A percentile compares a stretch with the other conserved stretches of the same genome.
Evolutionary conservation across 768 basidiomycete species (phyloP).

Genomic region (Pholiota conissans): DNA sequence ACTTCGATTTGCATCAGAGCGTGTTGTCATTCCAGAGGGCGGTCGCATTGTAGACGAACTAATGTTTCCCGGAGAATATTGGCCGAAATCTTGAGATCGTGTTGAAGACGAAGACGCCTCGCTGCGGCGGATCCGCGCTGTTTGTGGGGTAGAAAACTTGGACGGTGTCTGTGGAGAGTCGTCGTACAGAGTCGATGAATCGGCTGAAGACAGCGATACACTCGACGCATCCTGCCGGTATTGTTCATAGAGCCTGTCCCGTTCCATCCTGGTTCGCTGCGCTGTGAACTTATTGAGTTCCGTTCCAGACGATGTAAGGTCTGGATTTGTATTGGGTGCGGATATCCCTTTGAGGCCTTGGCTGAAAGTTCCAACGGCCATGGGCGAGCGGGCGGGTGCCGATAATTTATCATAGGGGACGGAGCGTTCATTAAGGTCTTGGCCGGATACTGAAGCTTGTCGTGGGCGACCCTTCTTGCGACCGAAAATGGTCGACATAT

Average conservation of each 20-base stretch:
- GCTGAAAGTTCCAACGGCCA: conserved; percentile 53
- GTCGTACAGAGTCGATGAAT: conserved; percentile 60
- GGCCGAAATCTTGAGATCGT: conserved; percentile 60
- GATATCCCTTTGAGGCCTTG: conserved; percentile 69
- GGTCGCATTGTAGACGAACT: conserved; percentile 47
- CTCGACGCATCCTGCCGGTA: conserved; percentile 45
- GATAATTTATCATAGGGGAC: conserved; percentile 73
- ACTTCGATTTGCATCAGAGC: conserved; percentile 55
- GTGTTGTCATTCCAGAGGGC: conserved; percentile 48
- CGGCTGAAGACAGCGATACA: conserved; percentile 50
- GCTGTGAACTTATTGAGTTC: conserved; percentile 66
- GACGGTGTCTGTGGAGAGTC: conserved; percentile 41
- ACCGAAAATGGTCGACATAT: conserved; percentile 69
- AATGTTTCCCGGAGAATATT: conserved; percentile 32
- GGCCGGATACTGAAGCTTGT: conserved; percentile 58
- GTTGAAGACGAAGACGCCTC: conserved; percentile 56
- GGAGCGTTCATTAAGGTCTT: conserved; percentile 64
- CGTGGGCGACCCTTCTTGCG: conserved; percentile 63
- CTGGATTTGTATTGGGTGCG: conserved; percentile 83
- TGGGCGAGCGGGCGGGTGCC: conserved; percentile 56
- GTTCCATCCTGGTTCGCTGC: conserved; percentile 50
- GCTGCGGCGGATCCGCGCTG: conserved; percentile 47
- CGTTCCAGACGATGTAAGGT: conserved; percentile 68
- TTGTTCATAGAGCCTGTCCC: conserved; percentile 52
- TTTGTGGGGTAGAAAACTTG: conserved; percentile 30